A percentile compares a stretch with the other conserved stretches of the same genome.
Evolutionary conservation across 2,329 filamentous ascomycete species (phyloP).

Genomic region (Cladorrhinum sp.): DNA sequence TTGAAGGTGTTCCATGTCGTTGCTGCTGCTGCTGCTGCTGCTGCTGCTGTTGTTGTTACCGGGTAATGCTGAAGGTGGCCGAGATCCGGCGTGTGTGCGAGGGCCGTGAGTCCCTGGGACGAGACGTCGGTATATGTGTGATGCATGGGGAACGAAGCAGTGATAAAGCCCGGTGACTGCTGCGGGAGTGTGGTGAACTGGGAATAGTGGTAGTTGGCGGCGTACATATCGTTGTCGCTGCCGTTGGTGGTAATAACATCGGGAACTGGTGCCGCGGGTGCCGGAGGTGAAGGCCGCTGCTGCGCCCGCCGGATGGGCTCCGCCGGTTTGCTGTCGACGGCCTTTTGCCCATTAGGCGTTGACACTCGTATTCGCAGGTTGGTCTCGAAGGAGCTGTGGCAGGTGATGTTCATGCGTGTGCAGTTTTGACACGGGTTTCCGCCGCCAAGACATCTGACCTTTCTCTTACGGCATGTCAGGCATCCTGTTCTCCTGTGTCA

Average conservation of each 20-base stretch:
- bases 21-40: background rate
- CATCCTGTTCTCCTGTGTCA: constrained; percentile 19
- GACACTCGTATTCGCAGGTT: constrained; percentile 26
- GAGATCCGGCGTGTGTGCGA: background rate
- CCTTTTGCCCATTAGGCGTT: constrained; percentile 22
- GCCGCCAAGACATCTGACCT: constrained; percentile 26
- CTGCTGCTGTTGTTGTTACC: background rate
- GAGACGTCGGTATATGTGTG: background rate
- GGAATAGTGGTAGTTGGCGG: constrained; percentile 8
- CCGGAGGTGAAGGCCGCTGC: constrained; percentile 6
- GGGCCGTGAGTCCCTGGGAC: background rate
- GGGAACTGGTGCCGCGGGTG: background rate
- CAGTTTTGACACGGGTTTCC: constrained; percentile 27
- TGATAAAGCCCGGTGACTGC: constrained; percentile 1
- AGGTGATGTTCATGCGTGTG: constrained; percentile 27
- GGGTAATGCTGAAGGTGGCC: background rate
- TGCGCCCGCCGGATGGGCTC: constrained; percentile 1
- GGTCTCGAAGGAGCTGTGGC: constrained; percentile 27
- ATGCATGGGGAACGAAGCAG: background rate
- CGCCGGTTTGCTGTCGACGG: constrained; percentile 17
- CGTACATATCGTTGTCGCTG: constrained; percentile 2
- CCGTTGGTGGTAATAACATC: background rate
- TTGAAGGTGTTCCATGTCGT: constrained; percentile 1
- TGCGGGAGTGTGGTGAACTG: constrained; percentile 7
- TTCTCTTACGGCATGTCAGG: constrained; percentile 28